Evolutionary conservation across 345 rosid genomes (phyloP).

Genomic region (Excoecaria cochinchinensis): DNA sequence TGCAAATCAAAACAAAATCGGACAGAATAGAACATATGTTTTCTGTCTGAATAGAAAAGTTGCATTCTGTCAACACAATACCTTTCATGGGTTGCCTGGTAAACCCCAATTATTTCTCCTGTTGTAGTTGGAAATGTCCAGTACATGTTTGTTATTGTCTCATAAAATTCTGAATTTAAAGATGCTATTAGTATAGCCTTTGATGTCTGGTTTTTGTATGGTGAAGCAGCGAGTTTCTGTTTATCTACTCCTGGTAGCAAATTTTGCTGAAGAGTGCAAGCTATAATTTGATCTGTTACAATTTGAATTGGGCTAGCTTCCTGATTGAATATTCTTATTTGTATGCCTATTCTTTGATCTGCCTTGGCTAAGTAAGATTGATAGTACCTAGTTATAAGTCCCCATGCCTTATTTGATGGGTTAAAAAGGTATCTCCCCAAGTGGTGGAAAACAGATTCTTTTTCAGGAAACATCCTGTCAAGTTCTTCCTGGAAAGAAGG

Average conservation of each 20-base stretch:
- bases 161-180: constrained; percentile 17
- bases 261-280: constrained; percentile 11
- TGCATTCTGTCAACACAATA: constrained; percentile 2
- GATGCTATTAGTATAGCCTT: constrained; percentile 16
- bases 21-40: no score
- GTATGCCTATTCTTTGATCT: constrained; percentile 23
- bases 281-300: constrained; percentile 15
- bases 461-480: constrained; percentile 22
- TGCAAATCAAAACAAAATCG: no score
- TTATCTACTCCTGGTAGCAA: constrained; percentile 9
- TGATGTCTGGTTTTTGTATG: neutral
- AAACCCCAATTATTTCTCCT: constrained; percentile 16
- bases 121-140: constrained; percentile 17
- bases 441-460: constrained; percentile 24
- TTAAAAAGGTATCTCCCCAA: constrained; percentile 23
- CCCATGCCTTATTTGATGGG: constrained; percentile 30
- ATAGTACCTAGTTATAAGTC: constrained; percentile 22
- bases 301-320: neutral
- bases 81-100: constrained; percentile 25
- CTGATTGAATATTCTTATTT: constrained; percentile 11
- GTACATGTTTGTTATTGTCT: constrained; percentile 8
- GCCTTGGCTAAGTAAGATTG: constrained; percentile 13
- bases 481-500: constrained; percentile 18
- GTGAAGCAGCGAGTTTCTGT: neutral
- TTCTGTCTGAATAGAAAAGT: no score